phyloP scores from a whole-genome alignment of 176 grass and related monocot species.

The Carex cristatella region DNA sequence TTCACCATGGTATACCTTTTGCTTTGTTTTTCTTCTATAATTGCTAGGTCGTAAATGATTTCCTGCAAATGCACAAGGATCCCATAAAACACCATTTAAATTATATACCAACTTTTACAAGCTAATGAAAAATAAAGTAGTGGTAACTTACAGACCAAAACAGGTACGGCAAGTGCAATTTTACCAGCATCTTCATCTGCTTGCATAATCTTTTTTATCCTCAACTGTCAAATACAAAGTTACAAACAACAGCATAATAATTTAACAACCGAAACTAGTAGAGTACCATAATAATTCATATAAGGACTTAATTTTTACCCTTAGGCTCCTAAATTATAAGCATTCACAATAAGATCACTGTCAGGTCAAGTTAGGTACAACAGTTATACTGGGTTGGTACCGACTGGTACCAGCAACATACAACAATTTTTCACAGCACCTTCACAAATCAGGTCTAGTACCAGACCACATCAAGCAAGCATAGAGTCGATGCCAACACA shows the following conservation, averaged over 20 bases:
- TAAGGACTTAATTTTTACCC: too few relatives aligned
- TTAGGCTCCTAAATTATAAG: too few relatives aligned
- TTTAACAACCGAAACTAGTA: background rate
- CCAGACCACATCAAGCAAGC: too few relatives aligned
- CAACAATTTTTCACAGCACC: too few relatives aligned
- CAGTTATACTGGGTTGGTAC: too few relatives aligned
- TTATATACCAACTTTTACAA: background rate
- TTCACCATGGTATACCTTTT: background rate
- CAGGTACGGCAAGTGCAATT: conserved; percentile 89
- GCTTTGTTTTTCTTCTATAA: background rate
- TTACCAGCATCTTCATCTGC: conserved; percentile 98
- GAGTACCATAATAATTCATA: too few relatives aligned
- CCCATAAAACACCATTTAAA: background rate
- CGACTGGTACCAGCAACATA: too few relatives aligned
- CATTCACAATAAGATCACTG: too few relatives aligned
- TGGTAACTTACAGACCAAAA: conserved; percentile 88
- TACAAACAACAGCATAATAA: background rate
- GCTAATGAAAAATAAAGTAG: background rate
- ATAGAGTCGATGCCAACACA: too few relatives aligned
- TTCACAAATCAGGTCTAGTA: too few relatives aligned
- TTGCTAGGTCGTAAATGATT: background rate
- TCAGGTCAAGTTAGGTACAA: too few relatives aligned
- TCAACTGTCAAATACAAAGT: conserved; percentile 47
- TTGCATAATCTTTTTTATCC: conserved; percentile 99
- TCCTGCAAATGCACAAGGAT: too few relatives aligned